Base-by-base conservation (phyloP, 192 early-diverging fungal species). In the Coemansia biformis region DNA sequence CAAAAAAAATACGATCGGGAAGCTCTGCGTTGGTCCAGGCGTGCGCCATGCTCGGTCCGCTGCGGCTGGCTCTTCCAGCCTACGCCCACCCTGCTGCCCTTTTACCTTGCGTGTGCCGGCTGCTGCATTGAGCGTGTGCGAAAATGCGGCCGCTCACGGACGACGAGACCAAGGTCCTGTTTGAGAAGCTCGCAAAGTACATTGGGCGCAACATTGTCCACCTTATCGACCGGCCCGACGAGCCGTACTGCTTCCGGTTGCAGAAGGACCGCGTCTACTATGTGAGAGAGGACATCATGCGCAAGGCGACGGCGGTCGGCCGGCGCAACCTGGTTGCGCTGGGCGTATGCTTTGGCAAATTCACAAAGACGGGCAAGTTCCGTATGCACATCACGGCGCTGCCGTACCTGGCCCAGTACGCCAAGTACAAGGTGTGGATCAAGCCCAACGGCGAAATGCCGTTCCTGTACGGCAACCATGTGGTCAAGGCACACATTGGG, bases 301-400 rank as follows among this genome's bases (percentile, higher is more conserved):
- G 88, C 39, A 79, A 82, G 59, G 88, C 96, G 17, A 83, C 79
- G 7, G 81, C 79, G 38, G 78, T 97, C 44, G 85, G 83, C 24
- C 83, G 92, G 28, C 87, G 90, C 64, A 82, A 93, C 54, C 76
- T 99, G 43, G 78, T 90, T 37, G 88, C 92, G 7, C 77, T 97
- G 26, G 96, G 96, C 34, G 81, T 88, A n/a, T 94, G 92, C 75
- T 99, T 99, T 80, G 96, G 96, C 48, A 96, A 97, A 75, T 97
- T 97, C 59, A 90, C 94, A 49, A 96, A 99, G 80, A 88, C 93
- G 28, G 86, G 91, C 45, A 94, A 96, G 78, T 99, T 99, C 75
- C 84, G 84, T 44, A 77, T 99, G 59, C 87, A 92, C 54, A 89
- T 99, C 46, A 99, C 96, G 16, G 83, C 86, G 31, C 78, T 99